Base-by-base conservation (phyloP, 2,329 filamentous ascomycete genomes). In the Neofusicoccum parvum region DNA sequence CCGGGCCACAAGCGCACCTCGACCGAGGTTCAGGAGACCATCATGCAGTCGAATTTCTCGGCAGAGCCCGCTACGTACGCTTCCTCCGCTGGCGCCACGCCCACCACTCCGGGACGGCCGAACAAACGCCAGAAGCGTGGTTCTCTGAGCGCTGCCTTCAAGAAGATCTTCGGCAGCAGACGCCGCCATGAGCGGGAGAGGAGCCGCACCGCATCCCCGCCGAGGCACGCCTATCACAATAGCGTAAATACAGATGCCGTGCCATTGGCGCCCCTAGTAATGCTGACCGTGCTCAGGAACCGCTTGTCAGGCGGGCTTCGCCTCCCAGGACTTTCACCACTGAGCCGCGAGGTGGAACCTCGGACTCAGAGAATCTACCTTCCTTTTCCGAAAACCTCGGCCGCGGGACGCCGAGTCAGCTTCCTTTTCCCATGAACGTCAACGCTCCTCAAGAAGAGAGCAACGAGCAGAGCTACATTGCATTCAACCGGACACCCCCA, bases 391-490 rank as follows among this genome's bases (percentile, higher is more conserved):
- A 63, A 74, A 76, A 65, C 64, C 73, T 49, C 54, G 72, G 59
- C 74, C 75, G 39, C 69, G 76, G 64, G 75, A 77, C 65, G 75
- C 76, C 9, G 11, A 74, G 73, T 50, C 75, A 77, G 49, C 71
- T 79, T 9, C 76, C 76, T 0, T 79, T 77, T 59, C 76, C 76
- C 1, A 79, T 79, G 76, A 79, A 79, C 51, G 75, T 79, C 49
- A 79, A 79, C 64, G 76, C 76, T 9, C 75, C 76, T 17, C 70
- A 73, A 37, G 54, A 65, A 50, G 53, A 65, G 32, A 27, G 50
- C 17, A 34, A 17, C 41, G 50, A 72, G 7, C 71, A 74, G 34
- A 72, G 76, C 41, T 78, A 78, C 60, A 69, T 77, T 51, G 73
- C 69, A 23, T 77, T 77, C 59, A 71, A 76, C 34, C 62, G 59